Conservation (phyloP, 495 filamentous ascomycete genomes). For the Talaromyces proteolyticus region DNA sequence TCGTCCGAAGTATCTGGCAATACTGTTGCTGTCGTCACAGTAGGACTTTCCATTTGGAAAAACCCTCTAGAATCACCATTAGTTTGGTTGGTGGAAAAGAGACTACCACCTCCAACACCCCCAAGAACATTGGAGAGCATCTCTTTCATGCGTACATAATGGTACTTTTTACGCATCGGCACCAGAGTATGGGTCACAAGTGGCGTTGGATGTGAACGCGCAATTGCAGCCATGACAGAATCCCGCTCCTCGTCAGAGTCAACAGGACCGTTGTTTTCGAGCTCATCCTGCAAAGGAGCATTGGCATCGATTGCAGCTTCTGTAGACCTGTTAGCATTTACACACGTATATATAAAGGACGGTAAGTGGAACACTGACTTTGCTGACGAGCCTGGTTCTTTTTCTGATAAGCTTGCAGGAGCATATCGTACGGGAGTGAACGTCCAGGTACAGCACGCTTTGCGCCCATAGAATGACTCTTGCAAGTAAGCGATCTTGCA, state of each 20-base stretch:
- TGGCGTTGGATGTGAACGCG: constrained; percentile 68
- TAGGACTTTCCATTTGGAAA: constrained; percentile 3
- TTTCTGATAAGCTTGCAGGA: constrained; percentile 93
- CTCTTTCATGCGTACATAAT: constrained; percentile 80
- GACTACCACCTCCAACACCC: constrained; percentile 33
- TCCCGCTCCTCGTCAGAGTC: constrained; percentile 93
- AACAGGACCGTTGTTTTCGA: constrained; percentile 66
- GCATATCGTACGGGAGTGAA: constrained; percentile 89
- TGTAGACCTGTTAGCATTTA: constrained; percentile 22
- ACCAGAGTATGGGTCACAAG: constrained; percentile 60
- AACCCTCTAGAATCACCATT: constrained; percentile 4
- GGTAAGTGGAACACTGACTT: constrained; percentile 40
- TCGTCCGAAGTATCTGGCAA: constrained; percentile 13
- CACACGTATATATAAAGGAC: background rate
- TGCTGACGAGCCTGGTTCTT: constrained; percentile 98
- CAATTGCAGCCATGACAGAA: constrained; percentile 77
- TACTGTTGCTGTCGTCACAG: background rate
- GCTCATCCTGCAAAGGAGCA: constrained; percentile 81
- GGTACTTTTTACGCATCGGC: constrained; percentile 67
- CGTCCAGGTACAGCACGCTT: constrained; percentile 88
- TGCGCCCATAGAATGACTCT: constrained; percentile 93
- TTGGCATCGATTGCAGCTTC: constrained; percentile 92
- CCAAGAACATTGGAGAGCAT: constrained; percentile 73
- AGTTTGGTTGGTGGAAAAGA: constrained; percentile 38
- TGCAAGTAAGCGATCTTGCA: constrained; percentile 89